phyloP scores from a whole-genome alignment of 2,329 filamentous ascomycete genomes.

The Neofusicoccum ribis region DNA sequence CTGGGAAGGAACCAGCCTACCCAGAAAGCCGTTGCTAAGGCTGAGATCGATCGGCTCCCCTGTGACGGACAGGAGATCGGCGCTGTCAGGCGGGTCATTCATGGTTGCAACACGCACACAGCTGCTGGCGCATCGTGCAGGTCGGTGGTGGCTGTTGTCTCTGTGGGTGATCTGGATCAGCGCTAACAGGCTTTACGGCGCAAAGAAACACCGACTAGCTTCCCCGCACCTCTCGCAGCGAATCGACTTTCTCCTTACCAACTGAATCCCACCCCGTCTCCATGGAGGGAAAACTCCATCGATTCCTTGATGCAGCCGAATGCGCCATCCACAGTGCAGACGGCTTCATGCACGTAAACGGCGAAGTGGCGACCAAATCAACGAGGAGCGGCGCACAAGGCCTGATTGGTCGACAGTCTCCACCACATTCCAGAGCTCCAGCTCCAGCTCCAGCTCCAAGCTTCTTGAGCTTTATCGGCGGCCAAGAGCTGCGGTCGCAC shows the following conservation, averaged over 20 bases:
- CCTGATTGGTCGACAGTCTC: neutral
- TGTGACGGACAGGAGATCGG: constrained; percentile 28
- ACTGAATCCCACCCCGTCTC: neutral
- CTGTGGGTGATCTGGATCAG: neutral
- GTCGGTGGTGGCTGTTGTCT: neutral
- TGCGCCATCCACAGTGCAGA: too few species aligned
- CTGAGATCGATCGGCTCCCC: constrained; percentile 28
- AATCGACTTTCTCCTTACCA: neutral
- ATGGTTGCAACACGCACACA: neutral
- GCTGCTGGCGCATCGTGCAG: neutral
- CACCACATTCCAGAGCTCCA: neutral
- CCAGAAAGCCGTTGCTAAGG: constrained; percentile 26
- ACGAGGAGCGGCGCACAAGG: neutral
- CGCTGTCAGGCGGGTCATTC: neutral
- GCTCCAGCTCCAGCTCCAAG: neutral
- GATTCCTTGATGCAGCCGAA: neutral
- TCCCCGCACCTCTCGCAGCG: neutral
- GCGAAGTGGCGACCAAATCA: neutral
- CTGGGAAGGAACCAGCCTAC: constrained; percentile 21
- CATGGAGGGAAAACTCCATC: too few species aligned
- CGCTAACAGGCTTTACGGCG: neutral
- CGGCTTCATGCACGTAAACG: neutral
- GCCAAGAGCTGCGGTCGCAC: neutral
- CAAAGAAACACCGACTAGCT: neutral
- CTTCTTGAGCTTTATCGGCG: neutral